These are phyloP conservation scores for Hordeum marinum DNA, from an alignment of 176 grass and related monocot species.

Conservation along the genomic window DNA sequence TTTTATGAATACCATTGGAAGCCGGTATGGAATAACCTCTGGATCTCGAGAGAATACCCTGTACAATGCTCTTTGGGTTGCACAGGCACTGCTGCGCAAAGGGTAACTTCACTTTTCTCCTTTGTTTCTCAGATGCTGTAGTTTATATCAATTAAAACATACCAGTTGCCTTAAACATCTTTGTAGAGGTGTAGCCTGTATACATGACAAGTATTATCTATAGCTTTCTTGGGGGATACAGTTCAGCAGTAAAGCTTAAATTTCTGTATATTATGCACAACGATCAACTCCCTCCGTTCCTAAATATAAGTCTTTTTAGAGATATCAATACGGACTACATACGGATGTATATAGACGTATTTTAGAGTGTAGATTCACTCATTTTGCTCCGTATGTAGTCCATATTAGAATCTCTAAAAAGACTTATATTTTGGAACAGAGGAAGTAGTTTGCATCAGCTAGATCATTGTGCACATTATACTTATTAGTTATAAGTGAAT, in stretches of 20 bases:
- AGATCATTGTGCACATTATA: background rate
- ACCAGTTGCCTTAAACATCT: background rate
- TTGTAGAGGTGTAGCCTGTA: background rate
- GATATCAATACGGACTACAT: no score
- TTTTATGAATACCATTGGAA: slow-evolving; percentile 82
- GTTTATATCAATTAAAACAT: slow-evolving; percentile 7
- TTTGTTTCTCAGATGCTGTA: background rate
- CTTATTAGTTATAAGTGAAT: background rate
- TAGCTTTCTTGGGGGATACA: background rate
- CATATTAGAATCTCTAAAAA: no score
- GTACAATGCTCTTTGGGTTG: slow-evolving; percentile 95
- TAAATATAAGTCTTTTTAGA: no score
- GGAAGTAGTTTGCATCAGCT: background rate
- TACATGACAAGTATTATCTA: background rate
- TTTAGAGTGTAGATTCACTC: no score
- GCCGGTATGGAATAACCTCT: slow-evolving; percentile 70
- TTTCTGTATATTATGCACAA: slow-evolving; percentile 4
- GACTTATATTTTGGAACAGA: no score
- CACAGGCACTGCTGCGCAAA: slow-evolving; percentile 83
- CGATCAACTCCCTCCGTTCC: background rate
- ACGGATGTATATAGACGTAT: no score
- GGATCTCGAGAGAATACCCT: slow-evolving; percentile 87
- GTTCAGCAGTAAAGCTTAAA: background rate
- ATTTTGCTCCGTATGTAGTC: no score
- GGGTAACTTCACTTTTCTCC: slow-evolving; percentile 44